Evolutionary conservation across 164 flowering plant genomes (phyloP), one percentile per base, ranked within the genome.

Genomic region (Aristolochia contorta): DNA sequence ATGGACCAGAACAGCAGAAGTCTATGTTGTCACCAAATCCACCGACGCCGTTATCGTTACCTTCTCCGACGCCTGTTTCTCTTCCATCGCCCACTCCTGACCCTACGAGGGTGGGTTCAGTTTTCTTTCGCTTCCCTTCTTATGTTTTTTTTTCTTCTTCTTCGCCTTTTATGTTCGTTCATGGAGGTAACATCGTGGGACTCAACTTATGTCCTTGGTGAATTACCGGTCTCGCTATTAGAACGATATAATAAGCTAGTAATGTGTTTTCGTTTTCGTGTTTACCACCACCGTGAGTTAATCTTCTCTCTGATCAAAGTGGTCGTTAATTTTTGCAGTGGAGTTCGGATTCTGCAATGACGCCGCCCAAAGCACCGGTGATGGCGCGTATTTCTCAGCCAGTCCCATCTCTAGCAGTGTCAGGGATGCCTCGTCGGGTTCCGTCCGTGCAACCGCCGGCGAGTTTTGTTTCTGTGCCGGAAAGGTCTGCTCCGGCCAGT

Each of bases 21-120:
- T 85, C 96, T 47, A 87, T 87, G 62, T 94, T 95, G 14, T 89
- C 95, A 24, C 97, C 91, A 12, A 91, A 95, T 62, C 94, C 94
- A 9, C 53, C 53, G 4, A 37, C 43, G 43, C 43, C 43, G 7
- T 37, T 37, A 10, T 37, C 56, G 23, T 32, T 22, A n/a, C 56
- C 56, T 13, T 53, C 56, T 4, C 58, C 58, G 2, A 33, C 41
- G n/a, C 58, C 57, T 10, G 57, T 23, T 22, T 54, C 57, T 21
- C 57, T 54, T 24, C 97, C 97, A 15, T 91, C 98, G 32, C 98
- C 96, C 14, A 91, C 98, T 60, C 96, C 96, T 53, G 77, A 84
- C 62, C 77, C 80, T 68, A 73, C 69, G 72, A 83, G 80, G 99
- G 99, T 93, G 81, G 80, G 97, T 81, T 55, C 64, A 18, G 9